Evolutionary conservation across 306 rosid genomes (phyloP), one percentile per base, ranked within the genome.

Genomic region (Pterocarpus macrocarpus): DNA sequence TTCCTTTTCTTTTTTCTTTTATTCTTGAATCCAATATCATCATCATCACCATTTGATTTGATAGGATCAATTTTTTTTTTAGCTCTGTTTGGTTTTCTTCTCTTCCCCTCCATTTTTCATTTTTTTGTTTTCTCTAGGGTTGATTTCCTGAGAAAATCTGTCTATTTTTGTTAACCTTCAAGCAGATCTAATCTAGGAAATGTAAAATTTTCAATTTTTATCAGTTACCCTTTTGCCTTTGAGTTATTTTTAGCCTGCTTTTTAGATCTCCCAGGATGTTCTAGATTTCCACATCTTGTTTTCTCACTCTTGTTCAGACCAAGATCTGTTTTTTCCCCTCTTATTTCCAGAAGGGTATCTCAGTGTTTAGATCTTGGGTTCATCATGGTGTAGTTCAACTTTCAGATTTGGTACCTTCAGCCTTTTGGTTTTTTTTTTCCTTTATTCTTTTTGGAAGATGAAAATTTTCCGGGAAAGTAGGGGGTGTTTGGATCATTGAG

Each of bases 41-140:
- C 57, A 85, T 85, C 88, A 89, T 82, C 86, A 82, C 79, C 53
- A 28, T 81, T 81, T 82, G 81, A 81, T 84, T 86, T 79, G 78
- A 4, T 50, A 39, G 69, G 85, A 59, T 80, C 62, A 77, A 64
- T 15, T n/a, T 76, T 77, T 71, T 55, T 45, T 67, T 12, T 15
- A 0, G 0, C 28, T 22, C 49, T 73, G 69, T 59, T 57, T 50
- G 67, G 17, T 14, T 56, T 86, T 53, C 75, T 59, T 41, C 55
- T 39, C 69, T 75, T 28, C n/a, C 64, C 68, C 28, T 4, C 32
- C 11, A 75, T 80, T 85, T 70, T 64, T 34, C 15, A 14, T 62
- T 16, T 76, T 32, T 16, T 13, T 2, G 2, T 14, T 63, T 41
- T 41, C 43, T 36, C 52, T n/a, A 12, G 67, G 12, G 13, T n/a